phyloP scores from a whole-genome alignment of 805 yeast genomes.

The Pichia manshurica region DNA sequence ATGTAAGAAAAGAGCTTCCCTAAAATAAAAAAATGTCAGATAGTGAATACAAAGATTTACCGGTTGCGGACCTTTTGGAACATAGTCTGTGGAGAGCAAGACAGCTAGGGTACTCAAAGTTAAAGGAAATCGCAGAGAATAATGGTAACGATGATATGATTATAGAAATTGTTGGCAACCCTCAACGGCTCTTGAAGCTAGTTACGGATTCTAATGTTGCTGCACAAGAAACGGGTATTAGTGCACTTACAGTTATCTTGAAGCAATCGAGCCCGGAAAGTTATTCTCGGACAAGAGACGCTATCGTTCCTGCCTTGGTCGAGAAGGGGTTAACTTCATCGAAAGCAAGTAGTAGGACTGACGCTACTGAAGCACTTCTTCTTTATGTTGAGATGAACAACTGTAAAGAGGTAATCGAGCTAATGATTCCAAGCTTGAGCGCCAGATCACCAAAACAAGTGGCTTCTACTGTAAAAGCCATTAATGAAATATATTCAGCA shows the following conservation, averaged over 20 bases:
- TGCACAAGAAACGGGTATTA: constrained; percentile 80
- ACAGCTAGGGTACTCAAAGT: constrained; percentile 2
- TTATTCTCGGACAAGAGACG: constrained; percentile 36
- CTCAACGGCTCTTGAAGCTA: constrained; percentile 51
- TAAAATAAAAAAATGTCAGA: constrained; percentile 1
- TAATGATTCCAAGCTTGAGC: constrained; percentile 52
- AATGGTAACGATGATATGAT: background rate
- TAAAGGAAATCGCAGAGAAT: constrained; percentile 4
- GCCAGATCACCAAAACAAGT: constrained; percentile 75
- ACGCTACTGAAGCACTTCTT: constrained; percentile 56
- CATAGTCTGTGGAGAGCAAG: constrained; percentile 13
- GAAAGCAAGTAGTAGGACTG: constrained; percentile 67
- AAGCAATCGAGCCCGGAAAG: constrained; percentile 48
- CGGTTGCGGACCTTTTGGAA: constrained; percentile 3
- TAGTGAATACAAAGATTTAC: constrained; percentile 2
- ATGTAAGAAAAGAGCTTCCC: too few relatives aligned
- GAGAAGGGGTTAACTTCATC: constrained; percentile 80
- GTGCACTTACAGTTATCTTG: constrained; percentile 47
- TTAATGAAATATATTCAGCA: constrained; percentile 47
- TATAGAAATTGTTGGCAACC: constrained; percentile 38
- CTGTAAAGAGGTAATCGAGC: constrained; percentile 63
- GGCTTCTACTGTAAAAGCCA: constrained; percentile 55
- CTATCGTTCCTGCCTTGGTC: constrained; percentile 47
- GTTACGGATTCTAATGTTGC: constrained; percentile 81
- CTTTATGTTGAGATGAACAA: constrained; percentile 59